Evolutionary conservation across 352 stramenopile genomes (phyloP), one percentile per base, ranked within the genome.

Genomic region (Phytophthora pini): DNA sequence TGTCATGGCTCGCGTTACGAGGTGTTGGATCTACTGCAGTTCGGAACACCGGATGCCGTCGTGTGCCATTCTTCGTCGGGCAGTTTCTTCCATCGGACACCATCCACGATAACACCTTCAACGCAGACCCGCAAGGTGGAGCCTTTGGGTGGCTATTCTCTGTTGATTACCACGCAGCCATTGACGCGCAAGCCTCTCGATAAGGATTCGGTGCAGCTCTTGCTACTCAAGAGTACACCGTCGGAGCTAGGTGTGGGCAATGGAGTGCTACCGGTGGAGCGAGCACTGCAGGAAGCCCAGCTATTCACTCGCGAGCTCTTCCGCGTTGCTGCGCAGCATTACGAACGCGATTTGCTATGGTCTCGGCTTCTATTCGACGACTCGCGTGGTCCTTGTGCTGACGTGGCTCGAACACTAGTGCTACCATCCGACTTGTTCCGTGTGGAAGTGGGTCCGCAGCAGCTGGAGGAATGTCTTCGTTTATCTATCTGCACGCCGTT

Each of bases 261-360:
- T 29, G 60, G 74, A 15, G 65, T 92, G 27, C 47, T 95, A 5
- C 69, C 78, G 0, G 64, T 87, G 11, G 87, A 92, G 29, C 76
- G 81, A 20, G 87, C 87, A 27, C 62, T 95, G n/a, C 61, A 84
- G 12, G 87, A 95, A 64, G 84, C 87, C 7, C 76, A 94, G 64
- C 60, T 85, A 36, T 96, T 93, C 58, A 79, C 87, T 7, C 77
- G 80, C 40, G 87, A 96, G 61, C 64, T 95, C 7, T 90, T 96
- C 56, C 77, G 78, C n/a, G 81, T 90, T 11, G 87, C 88, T 13
- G 76, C 74, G 9, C 77, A 89, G 53, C 86, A 96, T 71, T 96
- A 96, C 47, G 84, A 94, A 50, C 87, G 88, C 34, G 88, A 96
- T 55, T 57, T 96, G 49, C 62, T 96, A 31, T 96, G 88, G 88